Evolutionary conservation across 202 grass and related monocot species (phyloP).

Genomic region (Dendrocalamus latiflorus): DNA sequence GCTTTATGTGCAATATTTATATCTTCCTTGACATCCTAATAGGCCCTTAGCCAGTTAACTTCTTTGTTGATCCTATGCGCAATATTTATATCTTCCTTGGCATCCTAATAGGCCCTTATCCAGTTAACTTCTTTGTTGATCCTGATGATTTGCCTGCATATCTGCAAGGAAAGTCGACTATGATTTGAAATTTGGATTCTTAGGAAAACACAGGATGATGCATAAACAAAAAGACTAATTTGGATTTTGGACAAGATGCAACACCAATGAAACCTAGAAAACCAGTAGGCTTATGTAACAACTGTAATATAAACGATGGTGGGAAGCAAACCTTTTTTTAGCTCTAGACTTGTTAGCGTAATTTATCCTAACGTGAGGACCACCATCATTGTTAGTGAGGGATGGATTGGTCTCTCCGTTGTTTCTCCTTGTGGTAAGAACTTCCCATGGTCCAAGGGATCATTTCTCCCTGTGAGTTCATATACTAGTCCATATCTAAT

Average conservation of each 20-base stretch:
- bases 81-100: neutral
- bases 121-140: constrained; percentile 12
- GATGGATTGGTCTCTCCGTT: neutral
- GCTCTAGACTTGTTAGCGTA: neutral
- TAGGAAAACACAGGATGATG: neutral
- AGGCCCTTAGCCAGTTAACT: neutral
- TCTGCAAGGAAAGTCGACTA: neutral
- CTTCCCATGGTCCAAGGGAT: neutral
- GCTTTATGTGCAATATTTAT: neutral
- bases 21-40: neutral
- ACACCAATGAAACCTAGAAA: neutral
- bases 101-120: neutral
- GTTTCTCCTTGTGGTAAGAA: neutral
- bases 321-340: neutral
- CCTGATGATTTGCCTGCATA: neutral
- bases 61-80: too few relatives aligned
- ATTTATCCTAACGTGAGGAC: neutral
- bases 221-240: neutral
- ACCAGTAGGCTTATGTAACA: neutral
- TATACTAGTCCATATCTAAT: neutral
- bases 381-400: neutral
- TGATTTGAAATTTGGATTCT: constrained; percentile 2
- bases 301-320: neutral
- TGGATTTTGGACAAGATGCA: neutral
- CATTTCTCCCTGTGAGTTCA: neutral